phyloP scores from a whole-genome alignment of 1,284 basidiomycete genomes.

The Lignosus rhinocerotis region DNA sequence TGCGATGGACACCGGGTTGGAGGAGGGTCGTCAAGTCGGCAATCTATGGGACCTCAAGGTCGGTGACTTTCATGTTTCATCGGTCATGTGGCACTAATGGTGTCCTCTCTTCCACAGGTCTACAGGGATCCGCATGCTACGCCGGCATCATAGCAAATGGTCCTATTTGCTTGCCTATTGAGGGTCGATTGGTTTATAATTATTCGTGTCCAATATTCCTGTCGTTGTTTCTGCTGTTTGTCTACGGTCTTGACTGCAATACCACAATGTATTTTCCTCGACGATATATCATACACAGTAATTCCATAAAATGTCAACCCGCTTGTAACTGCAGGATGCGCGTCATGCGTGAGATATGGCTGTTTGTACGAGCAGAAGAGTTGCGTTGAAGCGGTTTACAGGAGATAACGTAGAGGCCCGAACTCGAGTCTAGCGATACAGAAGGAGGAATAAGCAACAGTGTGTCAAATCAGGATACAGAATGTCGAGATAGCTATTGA shows the following conservation, averaged over 20 bases:
- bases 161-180: neutral
- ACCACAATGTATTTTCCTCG: neutral
- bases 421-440: neutral
- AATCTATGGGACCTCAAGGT: constrained; percentile 81
- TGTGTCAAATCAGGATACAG: neutral
- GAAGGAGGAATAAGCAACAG: neutral
- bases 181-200: neutral
- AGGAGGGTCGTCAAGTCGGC: constrained; percentile 53
- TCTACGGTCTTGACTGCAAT: constrained; percentile 1
- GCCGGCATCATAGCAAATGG: constrained; percentile 17
- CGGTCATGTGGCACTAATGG: neutral
- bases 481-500: constrained; percentile 4
- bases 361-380: no score
- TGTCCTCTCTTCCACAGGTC: constrained; percentile 45
- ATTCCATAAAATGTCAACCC: no score
- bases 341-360: neutral
- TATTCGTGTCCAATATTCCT: constrained; percentile 1
- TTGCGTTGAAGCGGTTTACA: neutral
- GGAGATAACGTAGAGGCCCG: neutral
- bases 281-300: neutral
- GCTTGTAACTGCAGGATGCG: no score
- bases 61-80: constrained; percentile 18
- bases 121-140: constrained; percentile 67
- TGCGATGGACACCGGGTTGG: constrained; percentile 6
- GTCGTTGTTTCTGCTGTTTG: neutral